Evolutionary conservation across 495 filamentous ascomycete genomes (phyloP), one percentile per base, ranked within the genome.

Genomic region (Aspergillus affinis): DNA sequence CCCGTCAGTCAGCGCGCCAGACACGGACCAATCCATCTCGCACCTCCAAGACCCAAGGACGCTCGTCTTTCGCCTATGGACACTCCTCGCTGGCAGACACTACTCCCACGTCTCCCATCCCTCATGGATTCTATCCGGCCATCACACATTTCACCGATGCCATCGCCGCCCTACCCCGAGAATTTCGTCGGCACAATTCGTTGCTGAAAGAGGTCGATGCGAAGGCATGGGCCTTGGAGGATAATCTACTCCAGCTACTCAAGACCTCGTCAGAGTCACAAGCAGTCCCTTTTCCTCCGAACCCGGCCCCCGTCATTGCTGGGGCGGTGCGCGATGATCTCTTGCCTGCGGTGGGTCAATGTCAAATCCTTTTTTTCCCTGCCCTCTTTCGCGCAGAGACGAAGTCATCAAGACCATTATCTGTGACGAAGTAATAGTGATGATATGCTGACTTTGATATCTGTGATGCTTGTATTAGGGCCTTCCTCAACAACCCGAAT

Each of bases 181-280:
- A 99, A 69, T 91, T 96, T 55, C 90, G 96, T 57, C 84, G 91
- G 60, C 93, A 99, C 72, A 96, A 96, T 68, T 94, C 92, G 6
- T 82, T 97, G 48, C 78, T 99, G 53, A 96, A 96, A 65, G 94
- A 99, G 72, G 94, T 97, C 32, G 95, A 99, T 77, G 93, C 94
- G 52, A 99, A 99, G 63, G 79, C 80, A 15, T 82, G 79, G 75
- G 81, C 79, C 6, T 72, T 82, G 9, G 81, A 84, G 64, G 81
- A 82, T 59, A 78, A 84, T 65, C 80, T 97, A 32, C 81, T 87
- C 58, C 79, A 88, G 65, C 77, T 93, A 59, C 82, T 96, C 61
- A 80, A 86, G 44, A 78, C 77, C 57, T 85, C 89, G 19, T 84
- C 87, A 55, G 82, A 84, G 58, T 80, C 84, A 23, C 82, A 84